phyloP scores from a whole-genome alignment of 306 rosid genomes.

The Cucumis cinereus region DNA sequence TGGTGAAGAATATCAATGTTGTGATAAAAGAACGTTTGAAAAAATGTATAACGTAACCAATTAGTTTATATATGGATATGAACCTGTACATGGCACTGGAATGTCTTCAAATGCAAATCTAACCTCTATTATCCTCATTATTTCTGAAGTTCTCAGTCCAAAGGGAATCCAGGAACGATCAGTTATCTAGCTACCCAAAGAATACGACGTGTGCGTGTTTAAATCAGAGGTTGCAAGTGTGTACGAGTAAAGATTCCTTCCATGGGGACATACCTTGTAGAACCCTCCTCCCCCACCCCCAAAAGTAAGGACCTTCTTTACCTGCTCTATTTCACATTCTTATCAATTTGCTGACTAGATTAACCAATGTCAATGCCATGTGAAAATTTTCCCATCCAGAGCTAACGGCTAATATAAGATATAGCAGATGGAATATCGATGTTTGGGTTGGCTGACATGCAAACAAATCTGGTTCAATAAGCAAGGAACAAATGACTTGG shows the following conservation, averaged over 20 bases:
- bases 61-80: neutral
- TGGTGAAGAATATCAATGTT: neutral
- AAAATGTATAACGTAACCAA: neutral
- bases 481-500: neutral
- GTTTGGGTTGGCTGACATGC: neutral
- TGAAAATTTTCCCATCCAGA: neutral
- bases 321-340: neutral
- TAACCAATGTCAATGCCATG: neutral
- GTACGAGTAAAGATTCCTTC: neutral
- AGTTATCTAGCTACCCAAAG: neutral
- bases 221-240: neutral
- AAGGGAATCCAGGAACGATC: neutral
- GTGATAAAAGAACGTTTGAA: neutral
- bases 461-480: neutral
- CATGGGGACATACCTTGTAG: neutral
- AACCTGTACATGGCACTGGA: neutral
- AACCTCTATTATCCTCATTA: neutral
- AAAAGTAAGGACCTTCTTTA: neutral
- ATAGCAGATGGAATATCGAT: neutral
- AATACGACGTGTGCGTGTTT: neutral
- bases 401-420: neutral
- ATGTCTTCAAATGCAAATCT: constrained; percentile 3
- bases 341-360: neutral
- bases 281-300: neutral
- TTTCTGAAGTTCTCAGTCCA: neutral